phyloP scores from a whole-genome alignment of 768 basidiomycete genomes.

The Mrakia blollopis region DNA sequence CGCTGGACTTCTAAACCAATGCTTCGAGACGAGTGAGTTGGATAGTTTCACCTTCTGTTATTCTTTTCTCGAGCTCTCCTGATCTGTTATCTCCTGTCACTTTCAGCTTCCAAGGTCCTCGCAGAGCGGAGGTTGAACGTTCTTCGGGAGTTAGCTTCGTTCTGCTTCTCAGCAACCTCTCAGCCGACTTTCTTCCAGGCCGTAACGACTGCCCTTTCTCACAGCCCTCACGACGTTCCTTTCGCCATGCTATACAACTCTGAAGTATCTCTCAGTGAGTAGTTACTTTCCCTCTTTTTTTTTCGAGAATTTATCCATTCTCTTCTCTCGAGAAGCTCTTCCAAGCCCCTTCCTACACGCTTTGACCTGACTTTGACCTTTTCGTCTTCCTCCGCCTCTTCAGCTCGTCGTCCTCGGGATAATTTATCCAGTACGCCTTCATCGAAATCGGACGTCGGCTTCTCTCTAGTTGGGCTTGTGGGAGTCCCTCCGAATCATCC shows the following conservation, averaged over 20 bases:
- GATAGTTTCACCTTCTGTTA: neutral
- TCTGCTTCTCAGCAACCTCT: neutral
- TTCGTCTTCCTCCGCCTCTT: neutral
- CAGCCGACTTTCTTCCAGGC: constrained; percentile 1
- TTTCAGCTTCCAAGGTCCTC: constrained; percentile 11
- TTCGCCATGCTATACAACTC: constrained; percentile 10
- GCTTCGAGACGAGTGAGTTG: constrained; percentile 16
- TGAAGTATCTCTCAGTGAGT: neutral
- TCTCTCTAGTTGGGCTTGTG: constrained; percentile 12
- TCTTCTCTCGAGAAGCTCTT: neutral
- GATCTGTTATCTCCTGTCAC: neutral
- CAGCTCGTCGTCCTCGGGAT: neutral
- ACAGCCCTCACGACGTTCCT: constrained; percentile 24
- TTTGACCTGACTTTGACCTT: neutral
- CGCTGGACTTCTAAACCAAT: neutral
- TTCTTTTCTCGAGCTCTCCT: neutral
- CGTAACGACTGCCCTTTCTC: neutral
- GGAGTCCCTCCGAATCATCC: constrained; percentile 21
- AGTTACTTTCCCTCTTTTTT: no score
- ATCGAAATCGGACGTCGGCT: neutral
- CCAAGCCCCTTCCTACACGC: neutral
- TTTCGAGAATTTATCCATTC: no score
- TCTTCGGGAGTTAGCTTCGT: constrained; percentile 12
- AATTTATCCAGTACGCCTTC: neutral
- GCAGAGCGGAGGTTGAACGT: constrained; percentile 25